phyloP scores from a whole-genome alignment of 805 yeast species.

The Saturnispora hagleri region DNA sequence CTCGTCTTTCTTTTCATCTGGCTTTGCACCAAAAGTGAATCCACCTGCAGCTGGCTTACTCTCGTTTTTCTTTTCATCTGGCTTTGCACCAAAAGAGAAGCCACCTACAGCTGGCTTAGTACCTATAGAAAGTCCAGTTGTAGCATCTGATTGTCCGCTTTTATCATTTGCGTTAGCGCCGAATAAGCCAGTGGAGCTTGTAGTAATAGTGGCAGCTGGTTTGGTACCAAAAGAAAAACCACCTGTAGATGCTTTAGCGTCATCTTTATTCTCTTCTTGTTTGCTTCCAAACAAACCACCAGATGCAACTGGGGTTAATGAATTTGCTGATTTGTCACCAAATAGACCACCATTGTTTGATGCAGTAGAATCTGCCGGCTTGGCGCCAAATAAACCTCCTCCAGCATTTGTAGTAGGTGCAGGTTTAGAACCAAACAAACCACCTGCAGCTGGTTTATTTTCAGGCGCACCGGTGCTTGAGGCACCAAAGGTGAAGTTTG shows the following conservation, averaged over 20 bases:
- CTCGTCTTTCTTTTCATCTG: slow-evolving; percentile 11
- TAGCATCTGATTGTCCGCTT: slow-evolving; percentile 4
- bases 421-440: slow-evolving; percentile 6
- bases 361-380: background rate
- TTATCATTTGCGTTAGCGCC: slow-evolving; percentile 5
- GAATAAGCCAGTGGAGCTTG: slow-evolving; percentile 11
- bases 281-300: background rate
- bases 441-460: slow-evolving; percentile 1
- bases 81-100: slow-evolving; percentile 5
- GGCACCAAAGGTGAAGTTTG: slow-evolving; percentile 15
- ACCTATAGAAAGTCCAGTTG: slow-evolving; percentile 7
- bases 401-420: slow-evolving; percentile 5
- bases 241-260: background rate
- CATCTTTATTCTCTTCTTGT: background rate
- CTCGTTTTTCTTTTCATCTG: slow-evolving; percentile 5
- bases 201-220: slow-evolving; percentile 6
- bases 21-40: slow-evolving; percentile 9
- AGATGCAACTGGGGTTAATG: slow-evolving; percentile 3
- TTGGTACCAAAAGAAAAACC: slow-evolving; percentile 4
- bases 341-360: background rate
- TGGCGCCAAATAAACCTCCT: background rate
- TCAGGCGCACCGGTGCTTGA: slow-evolving; percentile 7
- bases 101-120: slow-evolving; percentile 9
- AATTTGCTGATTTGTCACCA: slow-evolving; percentile 1
- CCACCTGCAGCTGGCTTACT: slow-evolving; percentile 10